These are phyloP conservation scores for Candida orba DNA, from an alignment of 805 yeast species.

Conservation along the genomic window DNA sequence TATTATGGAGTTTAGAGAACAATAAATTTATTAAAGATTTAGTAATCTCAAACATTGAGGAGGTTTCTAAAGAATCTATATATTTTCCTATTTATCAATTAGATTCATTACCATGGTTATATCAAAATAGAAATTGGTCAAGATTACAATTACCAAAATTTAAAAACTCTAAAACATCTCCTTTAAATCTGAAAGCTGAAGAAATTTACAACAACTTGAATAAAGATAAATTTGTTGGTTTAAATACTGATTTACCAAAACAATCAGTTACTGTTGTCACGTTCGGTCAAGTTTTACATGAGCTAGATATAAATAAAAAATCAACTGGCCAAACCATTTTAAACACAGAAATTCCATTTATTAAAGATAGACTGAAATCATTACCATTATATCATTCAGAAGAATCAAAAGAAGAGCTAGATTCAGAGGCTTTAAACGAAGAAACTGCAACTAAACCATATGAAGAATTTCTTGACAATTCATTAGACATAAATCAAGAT, in stretches of 20 bases:
- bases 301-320: slow-evolving; percentile 2
- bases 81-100: slow-evolving; percentile 9
- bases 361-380: slow-evolving; percentile 10
- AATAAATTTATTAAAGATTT: slow-evolving; percentile 16
- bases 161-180: not conserved
- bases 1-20: slow-evolving; percentile 21
- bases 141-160: slow-evolving; percentile 17
- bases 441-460: not conserved
- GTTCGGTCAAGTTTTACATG: slow-evolving; percentile 19
- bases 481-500: slow-evolving; percentile 14
- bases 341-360: slow-evolving; percentile 19
- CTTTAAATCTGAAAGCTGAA: slow-evolving; percentile 6
- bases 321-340: slow-evolving; percentile 7
- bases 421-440: not conserved
- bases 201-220: not conserved
- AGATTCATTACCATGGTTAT: slow-evolving; percentile 21
- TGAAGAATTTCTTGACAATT: not conserved
- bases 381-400: slow-evolving; percentile 13
- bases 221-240: not conserved
- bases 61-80: slow-evolving; percentile 5
- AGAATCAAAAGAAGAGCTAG: not conserved
- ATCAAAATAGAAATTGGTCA: slow-evolving; percentile 16
- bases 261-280: slow-evolving; percentile 11
- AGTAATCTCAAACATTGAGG: slow-evolving; percentile 1
- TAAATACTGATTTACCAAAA: not conserved